A percentile compares a stretch with the other conserved stretches of the same genome.
Evolutionary conservation across 345 rosid genomes (phyloP).

Genomic region (Cardamine resedifolia): DNA sequence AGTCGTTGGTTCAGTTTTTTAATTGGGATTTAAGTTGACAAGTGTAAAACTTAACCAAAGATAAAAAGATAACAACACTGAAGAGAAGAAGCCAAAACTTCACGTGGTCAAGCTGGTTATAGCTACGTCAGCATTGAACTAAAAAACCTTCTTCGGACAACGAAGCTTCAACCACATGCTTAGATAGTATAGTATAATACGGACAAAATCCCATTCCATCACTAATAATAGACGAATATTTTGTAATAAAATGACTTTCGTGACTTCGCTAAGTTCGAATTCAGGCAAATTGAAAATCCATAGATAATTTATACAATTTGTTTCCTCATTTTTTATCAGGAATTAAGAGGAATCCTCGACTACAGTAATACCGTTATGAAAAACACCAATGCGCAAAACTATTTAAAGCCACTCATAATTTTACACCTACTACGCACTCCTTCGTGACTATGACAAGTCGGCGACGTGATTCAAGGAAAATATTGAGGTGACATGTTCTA

Average conservation of each 20-base stretch:
- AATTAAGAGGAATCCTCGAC: neutral
- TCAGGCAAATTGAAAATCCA: neutral
- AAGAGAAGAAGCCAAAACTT: slow-evolving; percentile 23
- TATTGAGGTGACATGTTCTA: neutral
- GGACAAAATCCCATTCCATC: slow-evolving; percentile 30
- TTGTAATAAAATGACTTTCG: slow-evolving; percentile 10
- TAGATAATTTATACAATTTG: neutral
- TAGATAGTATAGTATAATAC: slow-evolving; percentile 3
- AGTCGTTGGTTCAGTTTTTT: slow-evolving; percentile 2
- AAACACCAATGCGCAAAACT: neutral
- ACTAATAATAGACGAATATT: slow-evolving; percentile 8
- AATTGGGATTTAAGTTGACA: slow-evolving; percentile 5
- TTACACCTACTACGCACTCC: neutral
- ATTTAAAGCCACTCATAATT: neutral
- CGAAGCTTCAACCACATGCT: slow-evolving; percentile 36
- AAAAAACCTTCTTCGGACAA: slow-evolving; percentile 23
- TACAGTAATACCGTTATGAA: neutral
- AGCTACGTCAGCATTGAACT: slow-evolving; percentile 12
- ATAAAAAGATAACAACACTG: neutral
- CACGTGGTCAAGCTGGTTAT: slow-evolving; percentile 31
- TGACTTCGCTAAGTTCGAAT: slow-evolving; percentile 3
- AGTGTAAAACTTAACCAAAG: slow-evolving; percentile 7
- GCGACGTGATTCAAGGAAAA: neutral
- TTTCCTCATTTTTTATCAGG: neutral
- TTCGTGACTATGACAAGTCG: slow-evolving; percentile 1